Evolutionary conservation across 2,329 filamentous ascomycete genomes (phyloP).

Genomic region (Penicillium nordicum): DNA sequence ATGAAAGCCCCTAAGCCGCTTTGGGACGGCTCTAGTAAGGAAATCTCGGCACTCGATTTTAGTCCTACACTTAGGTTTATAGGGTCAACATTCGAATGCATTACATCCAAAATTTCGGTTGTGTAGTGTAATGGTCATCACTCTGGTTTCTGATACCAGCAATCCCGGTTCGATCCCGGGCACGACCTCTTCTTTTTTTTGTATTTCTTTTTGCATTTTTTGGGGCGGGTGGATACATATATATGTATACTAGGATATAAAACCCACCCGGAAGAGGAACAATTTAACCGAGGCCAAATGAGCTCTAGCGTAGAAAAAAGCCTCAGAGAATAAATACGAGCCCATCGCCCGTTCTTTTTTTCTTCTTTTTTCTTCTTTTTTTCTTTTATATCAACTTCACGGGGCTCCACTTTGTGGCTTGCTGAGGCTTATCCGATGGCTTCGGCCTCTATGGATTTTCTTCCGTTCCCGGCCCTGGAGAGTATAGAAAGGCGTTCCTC

Average conservation of each 20-base stretch:
- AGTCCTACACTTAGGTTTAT: background rate
- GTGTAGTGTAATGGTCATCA: background rate
- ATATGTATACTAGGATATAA: background rate
- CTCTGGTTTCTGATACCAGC: slow-evolving; percentile 2
- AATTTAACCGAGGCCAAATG: background rate
- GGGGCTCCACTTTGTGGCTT: slow-evolving; percentile 23
- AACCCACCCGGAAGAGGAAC: background rate
- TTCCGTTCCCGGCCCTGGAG: slow-evolving; percentile 24
- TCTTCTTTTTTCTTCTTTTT: slow-evolving; percentile 9
- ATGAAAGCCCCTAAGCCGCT: no score
- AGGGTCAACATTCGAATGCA: background rate
- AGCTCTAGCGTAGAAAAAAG: slow-evolving; percentile 7
- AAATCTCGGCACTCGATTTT: background rate
- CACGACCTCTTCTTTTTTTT: slow-evolving; percentile 3
- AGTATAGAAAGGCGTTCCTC: slow-evolving; percentile 17
- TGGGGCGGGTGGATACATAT: background rate
- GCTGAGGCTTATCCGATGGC: slow-evolving; percentile 19
- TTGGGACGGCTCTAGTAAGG: background rate
- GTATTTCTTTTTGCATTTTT: background rate
- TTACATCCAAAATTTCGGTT: background rate
- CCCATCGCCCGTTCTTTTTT: background rate
- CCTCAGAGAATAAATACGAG: background rate
- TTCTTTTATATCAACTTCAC: slow-evolving; percentile 16
- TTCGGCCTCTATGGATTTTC: slow-evolving; percentile 18
- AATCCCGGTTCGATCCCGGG: slow-evolving; percentile 12